phyloP scores from a whole-genome alignment of 2,329 filamentous ascomycete genomes.

The Cladophialophora exuberans region DNA sequence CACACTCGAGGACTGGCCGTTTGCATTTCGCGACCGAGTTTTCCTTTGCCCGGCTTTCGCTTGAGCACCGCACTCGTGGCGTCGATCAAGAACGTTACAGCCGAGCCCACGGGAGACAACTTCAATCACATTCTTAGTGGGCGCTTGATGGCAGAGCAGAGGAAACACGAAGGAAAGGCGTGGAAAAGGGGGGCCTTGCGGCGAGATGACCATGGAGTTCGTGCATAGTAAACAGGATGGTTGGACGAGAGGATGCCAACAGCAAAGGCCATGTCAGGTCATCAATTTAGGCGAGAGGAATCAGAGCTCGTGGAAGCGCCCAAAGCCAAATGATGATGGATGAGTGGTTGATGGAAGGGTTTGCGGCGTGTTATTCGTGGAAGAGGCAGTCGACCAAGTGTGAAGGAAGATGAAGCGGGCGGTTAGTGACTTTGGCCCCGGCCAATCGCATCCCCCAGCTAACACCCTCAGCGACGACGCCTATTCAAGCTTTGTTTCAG shows the following conservation, averaged over 20 bases:
- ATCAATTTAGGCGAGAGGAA: conserved; percentile 20
- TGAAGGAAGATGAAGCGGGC: conserved; percentile 18
- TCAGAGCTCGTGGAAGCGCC: conserved; percentile 21
- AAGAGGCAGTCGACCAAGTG: conserved; percentile 1
- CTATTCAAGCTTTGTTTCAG: conserved; percentile 20
- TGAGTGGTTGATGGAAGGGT: conserved; percentile 9
- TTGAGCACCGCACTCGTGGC: no score
- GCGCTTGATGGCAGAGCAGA: conserved; percentile 19
- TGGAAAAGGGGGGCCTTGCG: neutral
- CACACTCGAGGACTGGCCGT: conserved; percentile 3
- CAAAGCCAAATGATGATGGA: conserved; percentile 16
- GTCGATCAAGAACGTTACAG: conserved; percentile 8
- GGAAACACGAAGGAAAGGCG: neutral
- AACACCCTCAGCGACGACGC: conserved; percentile 2
- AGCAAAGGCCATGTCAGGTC: conserved; percentile 13
- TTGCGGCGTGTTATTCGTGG: conserved; percentile 19
- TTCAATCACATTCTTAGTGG: conserved; percentile 20
- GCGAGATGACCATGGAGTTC: conserved; percentile 11
- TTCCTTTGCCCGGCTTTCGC: neutral
- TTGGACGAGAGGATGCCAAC: conserved; percentile 30
- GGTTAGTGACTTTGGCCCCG: neutral
- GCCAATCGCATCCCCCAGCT: conserved; percentile 6
- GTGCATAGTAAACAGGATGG: conserved; percentile 15
- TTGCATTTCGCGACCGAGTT: conserved; percentile 7
- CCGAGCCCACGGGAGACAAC: conserved; percentile 11